Evolutionary conservation across 169 alveolate genomes (phyloP), one percentile per base, ranked within the genome.

Genomic region (Cryptosporidium sp.): DNA sequence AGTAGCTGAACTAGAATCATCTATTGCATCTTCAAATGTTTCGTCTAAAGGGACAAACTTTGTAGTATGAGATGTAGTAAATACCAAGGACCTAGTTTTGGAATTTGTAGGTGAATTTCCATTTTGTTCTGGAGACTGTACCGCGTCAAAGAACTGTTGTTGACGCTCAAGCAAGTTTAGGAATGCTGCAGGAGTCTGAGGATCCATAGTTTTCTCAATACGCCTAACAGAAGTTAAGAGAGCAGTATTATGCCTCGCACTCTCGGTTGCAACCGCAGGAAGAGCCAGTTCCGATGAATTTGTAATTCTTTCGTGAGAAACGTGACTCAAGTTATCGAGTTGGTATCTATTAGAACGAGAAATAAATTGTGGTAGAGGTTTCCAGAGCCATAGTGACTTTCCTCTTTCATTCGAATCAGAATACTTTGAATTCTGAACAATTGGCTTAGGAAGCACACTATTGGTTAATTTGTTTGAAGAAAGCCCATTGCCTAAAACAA

Each of bases 111-210:
- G 73, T 42, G 89, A 65, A 58, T 37, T 56, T 23, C 53, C 62
- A 31, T 12, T 80, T 26, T 39, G 42, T 35, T 80, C 89, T 16
- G 89, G 89, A 21, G 89, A 80, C 31, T 80, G 89, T 16, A 80
- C 33, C 6, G 89, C 89, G 21, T 80, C 89, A 39, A 39, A 80
- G 44, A 80, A 80, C 62, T 80, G 89, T 45, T 80, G 89, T 65
- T 80, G 89, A 14, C 89, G 75, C 9, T 80, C 89, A 58, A 80
- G 75, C 12, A 80, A 29, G 48, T 7, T 80, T 53, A 80, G 37
- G 29, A 80, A 80, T 31, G 89, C 60, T 6, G 89, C 89, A 8
- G 89, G 89, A 10, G 89, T 80, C n/a, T 80, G 89, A 26, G 75
- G 68, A 39, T 80, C 89, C 12, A 51, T 42, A 2, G 80, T 39